Base-by-base conservation (phyloP, 495 filamentous ascomycete genomes). In the Aspergillus campestris region DNA sequence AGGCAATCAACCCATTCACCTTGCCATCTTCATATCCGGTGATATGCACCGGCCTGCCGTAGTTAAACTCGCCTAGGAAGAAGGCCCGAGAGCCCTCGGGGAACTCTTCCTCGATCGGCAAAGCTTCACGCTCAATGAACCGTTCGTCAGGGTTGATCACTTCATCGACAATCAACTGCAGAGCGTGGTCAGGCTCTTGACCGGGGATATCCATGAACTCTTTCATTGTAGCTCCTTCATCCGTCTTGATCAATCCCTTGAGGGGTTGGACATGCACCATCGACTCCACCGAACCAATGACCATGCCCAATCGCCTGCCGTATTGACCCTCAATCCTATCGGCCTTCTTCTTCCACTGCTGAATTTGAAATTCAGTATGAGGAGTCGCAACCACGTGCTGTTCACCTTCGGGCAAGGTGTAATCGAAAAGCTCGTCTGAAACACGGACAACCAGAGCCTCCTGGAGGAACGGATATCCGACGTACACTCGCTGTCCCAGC, bases 41-140 rank as follows among this genome's bases (percentile, higher is more conserved):
- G 41, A 99, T 80, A 64, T 94, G 80, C 11, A 95, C 66, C 1
- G 94, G 92, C 36, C 89, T 79, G 9, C 94, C 94, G 55, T 94
- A 96, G 56, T 87, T 87, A 67, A 82, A 91, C 3, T 96, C 94
- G 34, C 94, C 94, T n/a, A 99, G 67, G 71, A 95, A 99, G 70
- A 99, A 97, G 1, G 84, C 89, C 34, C 79, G 75, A 10, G 86
- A 81, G 40, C 79, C 81, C 42, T 80, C 62, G 0, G 94, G 90
- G 57, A 97, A 96, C 50, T 99, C 94, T 61, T 96, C 81, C 57
- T 90, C 86, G 34, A 99, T 80, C 3, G 89, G 83, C 7, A 92
- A 50, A 14, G 94, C 89, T 31, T 77, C 82, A 50, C 80, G 80
- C 68, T 99, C 94, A 36, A 97, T 74, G 65, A 97, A 97, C 27